Evolutionary conservation across 2,329 filamentous ascomycete genomes (phyloP), one percentile per base, ranked within the genome.

Genomic region (Sordariomycetes sp.): DNA sequence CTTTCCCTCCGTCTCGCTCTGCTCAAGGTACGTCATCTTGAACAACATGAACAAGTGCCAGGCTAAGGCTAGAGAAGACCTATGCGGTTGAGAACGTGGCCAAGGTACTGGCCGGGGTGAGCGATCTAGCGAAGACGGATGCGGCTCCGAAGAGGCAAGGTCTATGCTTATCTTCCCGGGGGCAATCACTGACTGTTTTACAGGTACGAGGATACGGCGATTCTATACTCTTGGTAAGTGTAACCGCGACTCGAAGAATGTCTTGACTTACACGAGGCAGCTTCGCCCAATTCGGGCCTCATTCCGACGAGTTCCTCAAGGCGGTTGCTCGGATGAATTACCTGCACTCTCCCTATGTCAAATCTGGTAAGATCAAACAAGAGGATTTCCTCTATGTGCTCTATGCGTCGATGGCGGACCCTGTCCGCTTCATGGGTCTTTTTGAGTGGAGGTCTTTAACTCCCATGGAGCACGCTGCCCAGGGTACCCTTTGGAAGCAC

Each of bases 361-460:
- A 57, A 32, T 38, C 46, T 10, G 53, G 54, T 18, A 57, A 54
- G 33, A 62, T 62, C 30, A 39, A 41, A 24, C 57, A 63, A 30
- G 46, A 52, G 21, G 59, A 63, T 23, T 29, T 64, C 8, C 48
- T 64, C 12, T 61, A 63, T 38, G 58, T 58, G 5, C 51, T 63
- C 4, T 60, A 59, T 29, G 64, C 85, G 1, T 85, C 85, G 49
- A 68, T 82, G 14, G 60, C 69, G 1, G 77, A 86, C 48, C 80
- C 82, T 1, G 54, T 72, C 20, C 62, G 68, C 11, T 86, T 81
- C 64, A 68, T 82, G 21, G 51, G 65, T 5, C 58, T 59, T 6
- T 83, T 76, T 46, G 85, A 90, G 50, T 90, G 83, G 82, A 71
- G 84, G 3, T 25, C 58, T 5, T 52, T 85, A 16, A 79, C 69